Evolutionary conservation across 352 stramenopile genomes (phyloP).

Genomic region (Aphanomyces invadans): DNA sequence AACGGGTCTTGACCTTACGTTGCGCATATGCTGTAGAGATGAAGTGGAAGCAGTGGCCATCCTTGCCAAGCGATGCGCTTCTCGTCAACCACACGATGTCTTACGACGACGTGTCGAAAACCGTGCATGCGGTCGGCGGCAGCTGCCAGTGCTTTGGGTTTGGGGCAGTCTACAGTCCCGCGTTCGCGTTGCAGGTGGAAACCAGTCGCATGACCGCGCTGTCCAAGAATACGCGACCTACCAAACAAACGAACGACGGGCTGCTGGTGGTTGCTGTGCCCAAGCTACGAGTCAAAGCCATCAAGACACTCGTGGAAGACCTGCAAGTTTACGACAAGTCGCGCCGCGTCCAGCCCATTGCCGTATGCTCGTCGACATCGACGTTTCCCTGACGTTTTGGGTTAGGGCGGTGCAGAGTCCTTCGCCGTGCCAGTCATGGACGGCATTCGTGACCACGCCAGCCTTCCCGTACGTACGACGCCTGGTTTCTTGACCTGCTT

Average conservation of each 20-base stretch:
- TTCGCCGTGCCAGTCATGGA: constrained; percentile 60
- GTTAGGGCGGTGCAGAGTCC: constrained; percentile 23
- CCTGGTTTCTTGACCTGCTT: too few relatives aligned
- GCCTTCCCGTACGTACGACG: background rate
- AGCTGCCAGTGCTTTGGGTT: constrained; percentile 83
- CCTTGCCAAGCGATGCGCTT: background rate
- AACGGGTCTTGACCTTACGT: too few relatives aligned
- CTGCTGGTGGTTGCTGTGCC: constrained; percentile 33
- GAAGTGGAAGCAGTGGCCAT: constrained; percentile 4
- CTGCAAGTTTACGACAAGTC: constrained; percentile 67
- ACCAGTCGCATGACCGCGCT: background rate
- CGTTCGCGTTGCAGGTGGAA: constrained; percentile 17
- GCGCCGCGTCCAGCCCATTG: constrained; percentile 51
- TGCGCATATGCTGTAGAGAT: too few relatives aligned
- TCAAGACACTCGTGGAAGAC: constrained; percentile 70
- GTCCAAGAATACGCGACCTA: background rate
- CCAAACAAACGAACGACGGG: background rate
- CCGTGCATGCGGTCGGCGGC: constrained; percentile 40
- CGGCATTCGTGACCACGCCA: constrained; percentile 28
- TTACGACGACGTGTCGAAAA: background rate
- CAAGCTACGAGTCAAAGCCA: constrained; percentile 62
- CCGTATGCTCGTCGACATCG: too few relatives aligned
- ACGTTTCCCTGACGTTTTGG: too few relatives aligned
- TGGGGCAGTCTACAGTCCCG: constrained; percentile 63
- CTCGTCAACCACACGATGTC: constrained; percentile 13